A percentile compares a stretch with the other conserved stretches of the same genome.
phyloP scores from a whole-genome alignment of 176 grass and related monocot genomes.

The Tillandsia fasciculata region DNA sequence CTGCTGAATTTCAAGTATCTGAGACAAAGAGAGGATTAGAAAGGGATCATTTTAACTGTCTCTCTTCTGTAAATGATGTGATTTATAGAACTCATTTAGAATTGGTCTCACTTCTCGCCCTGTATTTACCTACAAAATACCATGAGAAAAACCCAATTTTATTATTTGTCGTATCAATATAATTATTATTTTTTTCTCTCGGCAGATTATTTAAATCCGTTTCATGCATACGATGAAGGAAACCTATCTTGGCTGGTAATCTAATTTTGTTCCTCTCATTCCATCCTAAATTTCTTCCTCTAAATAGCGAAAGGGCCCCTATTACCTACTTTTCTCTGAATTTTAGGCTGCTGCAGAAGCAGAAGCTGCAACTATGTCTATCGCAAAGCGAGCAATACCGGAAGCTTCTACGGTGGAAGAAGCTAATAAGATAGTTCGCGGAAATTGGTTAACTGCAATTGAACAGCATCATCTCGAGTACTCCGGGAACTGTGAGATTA shows the following conservation, averaged over 20 bases:
- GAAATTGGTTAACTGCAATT: slow-evolving; percentile 59
- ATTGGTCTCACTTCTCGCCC: too few species aligned
- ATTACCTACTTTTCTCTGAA: background rate
- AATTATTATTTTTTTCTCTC: slow-evolving; percentile 6
- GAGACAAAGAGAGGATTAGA: too few species aligned
- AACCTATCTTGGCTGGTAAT: slow-evolving; percentile 95
- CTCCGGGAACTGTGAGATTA: slow-evolving; percentile 37
- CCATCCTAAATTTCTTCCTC: background rate
- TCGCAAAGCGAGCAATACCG: slow-evolving; percentile 65
- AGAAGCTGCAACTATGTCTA: slow-evolving; percentile 79
- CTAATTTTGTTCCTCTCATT: slow-evolving; percentile 2
- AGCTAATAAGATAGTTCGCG: slow-evolving; percentile 48
- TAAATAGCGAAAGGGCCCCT: too few species aligned
- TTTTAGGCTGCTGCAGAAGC: slow-evolving; percentile 77
- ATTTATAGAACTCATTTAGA: too few species aligned
- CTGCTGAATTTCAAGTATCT: background rate
- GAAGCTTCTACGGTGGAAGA: slow-evolving; percentile 57
- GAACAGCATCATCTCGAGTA: slow-evolving; percentile 50
- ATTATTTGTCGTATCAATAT: background rate
- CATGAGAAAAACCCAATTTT: background rate
- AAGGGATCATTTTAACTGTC: too few species aligned
- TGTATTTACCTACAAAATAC: too few species aligned
- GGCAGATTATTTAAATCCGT: slow-evolving; percentile 78
- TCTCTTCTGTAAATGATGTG: too few species aligned
- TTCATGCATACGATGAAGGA: slow-evolving; percentile 82